Base-by-base conservation (phyloP, 2,329 filamentous ascomycete genomes). In the Exophiala alcalophila region DNA sequence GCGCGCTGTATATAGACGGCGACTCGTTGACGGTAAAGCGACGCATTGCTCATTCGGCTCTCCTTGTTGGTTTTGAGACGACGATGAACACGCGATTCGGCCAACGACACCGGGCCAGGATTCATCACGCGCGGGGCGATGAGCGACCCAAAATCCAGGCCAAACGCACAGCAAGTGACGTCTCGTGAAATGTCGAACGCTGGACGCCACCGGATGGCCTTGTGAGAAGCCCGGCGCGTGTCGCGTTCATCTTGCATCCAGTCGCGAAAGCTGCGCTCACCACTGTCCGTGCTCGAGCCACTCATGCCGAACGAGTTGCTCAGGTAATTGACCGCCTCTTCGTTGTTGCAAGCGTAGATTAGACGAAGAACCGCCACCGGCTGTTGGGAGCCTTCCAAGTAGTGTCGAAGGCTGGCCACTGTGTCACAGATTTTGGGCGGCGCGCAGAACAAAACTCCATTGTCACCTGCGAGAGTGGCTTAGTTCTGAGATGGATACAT, bases 1-100 rank as follows among this genome's bases (percentile, higher is more conserved):
- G 14, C 20, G 10, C 44, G 40, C 20, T 47, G 44, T 27, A 47
- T 47, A 40, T 47, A 47, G 25, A 44, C 39, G 7, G 44, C 32
- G 5, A 44, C 24, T 3, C 43, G 37, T 20, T 47, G 43, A 4
- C 28, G 42, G 25, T 45, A 37, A 14, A 26, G 15, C 6, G 34
- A 39, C 18, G 28, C 26, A 24, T 15, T 25, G 42, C 18, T 14
- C 12, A 14, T 9, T 19, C 34, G 27, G 20, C 18, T 19, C 20
- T 24, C 16, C 7, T 15, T 16, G n/a, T 20, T 10, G 2, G 6
- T 8, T 7, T n/a, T 9, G 23, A 8, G 8, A 5, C 15, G 16
- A 12, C 18, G 5, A 3, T 14, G 33, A 18, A n/a, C n/a, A n/a
- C n/a, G n/a, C n/a, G n/a, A n/a, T n/a, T n/a, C n/a, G n/a, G n/a